Conservation (phyloP, 1,284 basidiomycete genomes). For the Trametes sp. region DNA sequence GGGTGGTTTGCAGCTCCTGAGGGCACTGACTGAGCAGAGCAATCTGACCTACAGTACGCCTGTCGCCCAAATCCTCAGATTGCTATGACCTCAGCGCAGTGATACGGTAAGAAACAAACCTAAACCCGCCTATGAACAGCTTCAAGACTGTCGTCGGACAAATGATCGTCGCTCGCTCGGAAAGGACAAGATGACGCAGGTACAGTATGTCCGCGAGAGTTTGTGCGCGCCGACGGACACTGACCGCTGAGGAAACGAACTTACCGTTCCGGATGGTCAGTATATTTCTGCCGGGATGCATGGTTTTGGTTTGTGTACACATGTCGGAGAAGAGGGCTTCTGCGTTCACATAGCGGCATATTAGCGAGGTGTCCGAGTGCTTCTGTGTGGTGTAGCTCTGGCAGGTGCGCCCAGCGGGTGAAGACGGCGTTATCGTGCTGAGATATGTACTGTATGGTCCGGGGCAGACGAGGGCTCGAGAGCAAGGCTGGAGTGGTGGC, state of each 20-base stretch:
- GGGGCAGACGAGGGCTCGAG: background rate
- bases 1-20: no score
- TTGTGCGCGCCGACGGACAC: background rate
- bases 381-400: conserved; percentile 8
- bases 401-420: background rate
- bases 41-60: no score
- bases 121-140: background rate
- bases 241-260: background rate
- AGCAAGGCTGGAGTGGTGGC: conserved; percentile 16
- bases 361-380: background rate
- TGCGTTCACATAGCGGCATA: background rate
- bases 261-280: background rate
- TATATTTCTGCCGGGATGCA: background rate
- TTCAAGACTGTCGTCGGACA: background rate
- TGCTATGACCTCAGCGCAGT: background rate
- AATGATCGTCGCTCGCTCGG: conserved; percentile 1
- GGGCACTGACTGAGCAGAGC: no score
- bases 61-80: no score
- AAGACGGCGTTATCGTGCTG: no score
- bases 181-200: background rate
- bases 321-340: background rate
- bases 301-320: conserved; percentile 16
- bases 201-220: background rate
- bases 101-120: background rate
- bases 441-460: no score